A percentile compares a stretch with the other conserved stretches of the same genome.
These are phyloP conservation scores for Boletus rubropictus DNA, from an alignment of 768 basidiomycete species.

Conservation along the genomic window DNA sequence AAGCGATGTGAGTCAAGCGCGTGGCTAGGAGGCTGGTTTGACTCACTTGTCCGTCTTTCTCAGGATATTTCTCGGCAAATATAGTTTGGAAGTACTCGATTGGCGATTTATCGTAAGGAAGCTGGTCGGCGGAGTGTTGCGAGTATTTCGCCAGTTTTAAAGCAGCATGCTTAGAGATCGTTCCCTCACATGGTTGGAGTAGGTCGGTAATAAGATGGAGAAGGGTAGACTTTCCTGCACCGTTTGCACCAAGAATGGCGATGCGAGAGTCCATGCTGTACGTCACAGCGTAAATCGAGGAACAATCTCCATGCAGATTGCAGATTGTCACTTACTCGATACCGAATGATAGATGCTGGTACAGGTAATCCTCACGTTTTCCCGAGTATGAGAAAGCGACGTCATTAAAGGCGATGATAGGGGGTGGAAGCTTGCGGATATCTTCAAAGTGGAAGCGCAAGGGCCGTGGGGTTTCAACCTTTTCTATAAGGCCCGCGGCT, in stretches of 20 bases:
- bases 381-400: conserved; percentile 97
- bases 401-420: conserved; percentile 92
- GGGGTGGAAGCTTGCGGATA: conserved; percentile 86
- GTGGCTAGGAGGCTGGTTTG: conserved; percentile 3
- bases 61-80: conserved; percentile 81
- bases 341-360: conserved; percentile 89
- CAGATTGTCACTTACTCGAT: conserved; percentile 69
- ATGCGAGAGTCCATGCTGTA: conserved; percentile 87
- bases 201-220: conserved; percentile 83
- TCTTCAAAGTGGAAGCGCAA: conserved; percentile 96
- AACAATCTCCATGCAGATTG: conserved; percentile 2
- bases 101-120: conserved; percentile 87
- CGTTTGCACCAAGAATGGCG: conserved; percentile 95
- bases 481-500: conserved; percentile 94
- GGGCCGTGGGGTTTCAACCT: conserved; percentile 67
- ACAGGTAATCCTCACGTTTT: conserved; percentile 80
- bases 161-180: conserved; percentile 79
- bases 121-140: conserved; percentile 97
- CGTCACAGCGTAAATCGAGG: conserved; percentile 4
- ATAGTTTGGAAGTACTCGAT: conserved; percentile 88
- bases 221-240: conserved; percentile 90
- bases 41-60: conserved; percentile 74
- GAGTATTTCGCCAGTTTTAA: conserved; percentile 98
- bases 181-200: conserved; percentile 78
- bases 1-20: conserved; percentile 8